Conservation (phyloP, 1,139 yeast genomes). For the Saccharomyces uvarum region DNA sequence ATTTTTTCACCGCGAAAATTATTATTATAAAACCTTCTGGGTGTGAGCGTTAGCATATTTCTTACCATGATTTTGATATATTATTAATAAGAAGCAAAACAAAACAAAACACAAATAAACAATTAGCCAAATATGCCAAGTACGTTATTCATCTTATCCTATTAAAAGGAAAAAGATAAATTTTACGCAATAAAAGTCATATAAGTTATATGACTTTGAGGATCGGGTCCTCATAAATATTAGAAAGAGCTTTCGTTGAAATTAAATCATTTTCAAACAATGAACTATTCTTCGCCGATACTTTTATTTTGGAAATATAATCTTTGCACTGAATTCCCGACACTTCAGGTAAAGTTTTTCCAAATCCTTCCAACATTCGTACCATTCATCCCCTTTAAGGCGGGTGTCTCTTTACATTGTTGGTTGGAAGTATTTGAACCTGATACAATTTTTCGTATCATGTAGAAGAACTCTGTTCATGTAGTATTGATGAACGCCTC, state of each 20-base stretch:
- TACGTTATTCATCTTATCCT: background rate
- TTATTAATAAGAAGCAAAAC: no score
- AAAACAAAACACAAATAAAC: background rate
- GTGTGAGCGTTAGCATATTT: background rate
- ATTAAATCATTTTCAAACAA: constrained; percentile 15
- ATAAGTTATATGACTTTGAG: constrained; percentile 32
- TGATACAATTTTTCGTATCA: background rate
- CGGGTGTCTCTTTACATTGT: background rate
- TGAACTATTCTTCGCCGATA: constrained; percentile 16
- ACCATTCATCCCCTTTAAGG: background rate
- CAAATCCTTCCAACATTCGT: background rate
- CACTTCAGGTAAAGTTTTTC: constrained; percentile 56
- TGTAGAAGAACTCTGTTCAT: background rate
- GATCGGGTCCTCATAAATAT: constrained; percentile 65
- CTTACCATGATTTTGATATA: no score
- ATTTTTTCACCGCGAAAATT: background rate
- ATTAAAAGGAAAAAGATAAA: background rate
- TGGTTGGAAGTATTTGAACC: background rate
- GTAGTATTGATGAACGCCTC: background rate
- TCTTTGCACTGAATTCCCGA: constrained; percentile 70
- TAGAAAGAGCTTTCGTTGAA: constrained; percentile 6
- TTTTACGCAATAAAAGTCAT: background rate
- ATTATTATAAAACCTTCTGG: background rate
- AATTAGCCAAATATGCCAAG: background rate
- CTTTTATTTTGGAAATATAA: constrained; percentile 1